A percentile compares a stretch with the other conserved stretches of the same genome.
phyloP scores from a whole-genome alignment of 2,329 filamentous ascomycete genomes.

The Onygenales sp. region DNA sequence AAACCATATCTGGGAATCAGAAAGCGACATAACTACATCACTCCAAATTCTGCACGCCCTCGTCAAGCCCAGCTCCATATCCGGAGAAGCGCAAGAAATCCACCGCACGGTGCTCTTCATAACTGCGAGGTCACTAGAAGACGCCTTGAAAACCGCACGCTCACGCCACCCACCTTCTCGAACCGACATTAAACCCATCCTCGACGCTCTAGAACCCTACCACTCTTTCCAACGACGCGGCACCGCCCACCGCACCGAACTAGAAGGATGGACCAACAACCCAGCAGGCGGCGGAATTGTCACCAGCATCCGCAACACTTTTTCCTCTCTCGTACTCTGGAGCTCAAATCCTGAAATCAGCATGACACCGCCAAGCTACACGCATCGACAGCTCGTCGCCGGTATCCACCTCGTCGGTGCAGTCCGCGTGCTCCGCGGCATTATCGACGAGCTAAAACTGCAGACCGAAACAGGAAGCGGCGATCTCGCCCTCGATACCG shows the following conservation, averaged over 20 bases:
- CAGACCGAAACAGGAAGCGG: constrained; percentile 30
- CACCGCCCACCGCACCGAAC: constrained; percentile 37
- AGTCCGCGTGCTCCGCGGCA: constrained; percentile 24
- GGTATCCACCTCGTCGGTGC: constrained; percentile 34
- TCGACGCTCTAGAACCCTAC: constrained; percentile 43
- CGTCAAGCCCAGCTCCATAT: constrained; percentile 47
- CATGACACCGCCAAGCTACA: constrained; percentile 46
- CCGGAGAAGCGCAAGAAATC: constrained; percentile 51
- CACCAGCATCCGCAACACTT: constrained; percentile 39
- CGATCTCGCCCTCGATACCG: constrained; percentile 36
- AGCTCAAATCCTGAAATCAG: constrained; percentile 40
- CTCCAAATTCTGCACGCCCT: constrained; percentile 48
- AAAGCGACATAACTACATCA: constrained; percentile 41
- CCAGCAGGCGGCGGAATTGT: constrained; percentile 36
- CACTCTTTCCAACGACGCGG: constrained; percentile 41
- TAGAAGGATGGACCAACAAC: constrained; percentile 43
- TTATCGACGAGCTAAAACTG: constrained; percentile 35
- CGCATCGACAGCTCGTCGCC: constrained; percentile 42
- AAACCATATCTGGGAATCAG: constrained; percentile 44
- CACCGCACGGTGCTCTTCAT: constrained; percentile 51
- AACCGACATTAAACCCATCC: constrained; percentile 43
- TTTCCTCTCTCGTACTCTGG: constrained; percentile 47
- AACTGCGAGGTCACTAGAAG: constrained; percentile 42
- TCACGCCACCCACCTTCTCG: constrained; percentile 37
- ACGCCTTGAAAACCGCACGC: constrained; percentile 43